phyloP scores from a whole-genome alignment of 78 protist species.

The Speleostelium caveatum region DNA sequence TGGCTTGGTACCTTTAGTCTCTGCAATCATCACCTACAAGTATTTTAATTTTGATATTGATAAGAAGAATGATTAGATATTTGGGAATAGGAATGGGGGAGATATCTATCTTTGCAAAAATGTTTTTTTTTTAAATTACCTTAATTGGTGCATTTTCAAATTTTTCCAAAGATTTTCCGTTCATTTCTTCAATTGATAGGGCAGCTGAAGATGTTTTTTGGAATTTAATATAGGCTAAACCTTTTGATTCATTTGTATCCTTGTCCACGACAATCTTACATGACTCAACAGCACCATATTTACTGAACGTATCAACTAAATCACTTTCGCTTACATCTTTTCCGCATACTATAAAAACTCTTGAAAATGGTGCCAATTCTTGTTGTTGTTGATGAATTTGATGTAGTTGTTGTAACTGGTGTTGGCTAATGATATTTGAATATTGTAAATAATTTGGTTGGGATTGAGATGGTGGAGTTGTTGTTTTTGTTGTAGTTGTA shows the following conservation, averaged over 20 bases:
- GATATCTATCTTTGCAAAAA: background rate
- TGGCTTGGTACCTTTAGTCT: conserved; percentile 63
- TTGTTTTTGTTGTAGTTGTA: background rate
- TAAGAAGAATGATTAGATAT: too few relatives aligned
- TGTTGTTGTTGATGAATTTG: background rate
- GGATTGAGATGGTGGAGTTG: background rate
- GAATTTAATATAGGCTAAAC: conserved; percentile 20
- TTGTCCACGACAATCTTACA: conserved; percentile 11
- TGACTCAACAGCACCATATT: conserved; percentile 18
- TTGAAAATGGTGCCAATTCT: conserved; percentile 21
- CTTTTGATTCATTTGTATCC: conserved; percentile 33
- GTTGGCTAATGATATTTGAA: background rate
- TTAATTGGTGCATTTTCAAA: background rate
- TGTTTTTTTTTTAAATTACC: too few relatives aligned
- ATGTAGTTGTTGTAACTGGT: background rate
- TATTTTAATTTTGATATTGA: too few relatives aligned
- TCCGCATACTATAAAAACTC: conserved; percentile 25
- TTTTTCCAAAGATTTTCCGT: conserved; percentile 31
- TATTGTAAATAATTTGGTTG: background rate
- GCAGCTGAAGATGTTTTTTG: conserved; percentile 59
- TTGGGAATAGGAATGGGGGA: background rate
- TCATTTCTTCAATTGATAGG: conserved; percentile 52
- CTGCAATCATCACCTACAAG: conserved; percentile 68
- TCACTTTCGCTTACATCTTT: background rate
- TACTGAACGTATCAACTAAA: background rate